Conservation (phyloP, 2,329 filamentous ascomycete genomes). For the Trichoderma aggressivum region DNA sequence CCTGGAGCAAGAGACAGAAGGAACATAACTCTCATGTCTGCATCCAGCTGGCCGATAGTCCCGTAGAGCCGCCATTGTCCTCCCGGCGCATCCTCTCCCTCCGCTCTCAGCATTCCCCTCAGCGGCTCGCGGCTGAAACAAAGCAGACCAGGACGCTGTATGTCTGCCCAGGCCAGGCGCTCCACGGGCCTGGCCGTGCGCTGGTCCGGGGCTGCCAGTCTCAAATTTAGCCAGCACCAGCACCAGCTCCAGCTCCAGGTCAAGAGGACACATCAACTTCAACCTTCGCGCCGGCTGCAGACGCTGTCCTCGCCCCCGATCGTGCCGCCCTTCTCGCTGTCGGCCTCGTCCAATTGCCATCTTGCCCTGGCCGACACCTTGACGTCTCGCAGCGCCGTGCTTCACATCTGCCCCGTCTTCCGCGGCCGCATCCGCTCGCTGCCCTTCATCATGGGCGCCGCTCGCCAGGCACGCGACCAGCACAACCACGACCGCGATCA, state of each 20-base stretch:
- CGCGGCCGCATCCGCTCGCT: conserved; percentile 24
- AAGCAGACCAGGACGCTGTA: conserved; percentile 5
- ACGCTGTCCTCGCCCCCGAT: conserved; percentile 8
- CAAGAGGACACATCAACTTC: conserved; percentile 21
- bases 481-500: conserved; percentile 46
- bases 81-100: neutral
- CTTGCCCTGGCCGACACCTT: conserved; percentile 12
- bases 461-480: conserved; percentile 35
- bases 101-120: neutral
- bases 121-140: neutral
- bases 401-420: conserved; percentile 23
- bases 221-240: neutral
- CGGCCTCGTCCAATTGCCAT: conserved; percentile 17
- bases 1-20: neutral
- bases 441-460: conserved; percentile 30
- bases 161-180: conserved; percentile 25
- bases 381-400: conserved; percentile 18
- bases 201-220: conserved; percentile 25
- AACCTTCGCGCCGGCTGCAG: conserved; percentile 6
- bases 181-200: conserved; percentile 30
- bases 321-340: conserved; percentile 14
- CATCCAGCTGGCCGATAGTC: neutral
- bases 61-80: neutral
- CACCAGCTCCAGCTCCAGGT: too few species aligned
- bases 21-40: neutral